Evolutionary conservation across 192 early-diverging fungal species (phyloP).

Genomic region (Jimgerdemannia lactiflua): DNA sequence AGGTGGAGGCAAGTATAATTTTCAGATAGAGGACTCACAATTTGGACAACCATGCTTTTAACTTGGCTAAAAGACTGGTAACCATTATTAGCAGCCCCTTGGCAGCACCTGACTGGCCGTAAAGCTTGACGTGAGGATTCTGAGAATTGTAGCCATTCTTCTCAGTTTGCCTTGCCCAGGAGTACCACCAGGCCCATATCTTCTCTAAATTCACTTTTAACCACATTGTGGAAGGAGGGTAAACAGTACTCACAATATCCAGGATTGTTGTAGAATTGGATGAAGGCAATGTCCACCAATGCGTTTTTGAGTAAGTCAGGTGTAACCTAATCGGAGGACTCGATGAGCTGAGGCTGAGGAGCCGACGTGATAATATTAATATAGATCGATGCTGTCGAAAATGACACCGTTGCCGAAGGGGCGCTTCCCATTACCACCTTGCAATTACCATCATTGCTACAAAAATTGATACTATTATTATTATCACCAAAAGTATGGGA

Average conservation of each 20-base stretch:
- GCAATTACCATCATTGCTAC: too few relatives aligned
- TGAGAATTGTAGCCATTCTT: neutral
- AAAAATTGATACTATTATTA: too few relatives aligned
- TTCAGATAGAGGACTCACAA: neutral
- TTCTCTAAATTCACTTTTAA: neutral
- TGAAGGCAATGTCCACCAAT: neutral
- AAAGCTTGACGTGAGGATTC: neutral
- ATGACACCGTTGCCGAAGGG: slow-evolving; percentile 2
- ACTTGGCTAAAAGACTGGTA: neutral
- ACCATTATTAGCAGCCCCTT: neutral
- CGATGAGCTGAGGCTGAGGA: neutral
- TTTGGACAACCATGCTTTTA: neutral
- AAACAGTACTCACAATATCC: neutral
- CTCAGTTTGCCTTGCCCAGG: neutral
- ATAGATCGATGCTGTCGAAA: slow-evolving; percentile 54
- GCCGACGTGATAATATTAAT: slow-evolving; percentile 2
- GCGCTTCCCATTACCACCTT: neutral
- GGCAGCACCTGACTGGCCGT: neutral
- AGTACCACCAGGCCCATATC: neutral
- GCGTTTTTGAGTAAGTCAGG: neutral
- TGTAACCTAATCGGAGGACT: neutral
- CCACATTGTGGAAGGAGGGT: too few relatives aligned
- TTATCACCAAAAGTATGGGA: too few relatives aligned
- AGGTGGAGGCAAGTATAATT: too few relatives aligned
- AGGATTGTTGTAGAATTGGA: slow-evolving; percentile 5